Evolutionary conservation across 1,284 basidiomycete genomes (phyloP), one percentile per base, ranked within the genome.

Genomic region (Hymenochaete sp.): DNA sequence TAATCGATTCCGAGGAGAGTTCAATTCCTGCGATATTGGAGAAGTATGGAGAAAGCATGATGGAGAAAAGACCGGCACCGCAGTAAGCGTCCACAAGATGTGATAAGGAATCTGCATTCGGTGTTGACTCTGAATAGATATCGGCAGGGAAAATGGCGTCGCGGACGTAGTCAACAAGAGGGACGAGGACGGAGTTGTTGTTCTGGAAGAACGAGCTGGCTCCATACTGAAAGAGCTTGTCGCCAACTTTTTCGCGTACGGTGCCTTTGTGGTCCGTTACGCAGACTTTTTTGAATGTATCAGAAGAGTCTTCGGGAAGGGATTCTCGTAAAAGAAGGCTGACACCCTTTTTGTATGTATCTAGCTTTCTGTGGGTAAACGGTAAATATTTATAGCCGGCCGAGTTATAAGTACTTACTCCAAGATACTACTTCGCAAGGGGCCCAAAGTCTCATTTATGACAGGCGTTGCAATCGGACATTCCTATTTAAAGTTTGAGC

Each of bases 141-240:
- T 59, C 51, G 10, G 63, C 45, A 7, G 66, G 69, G 58, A 85
- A 79, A 56, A 92, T 80, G 38, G 83, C 78, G 32, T 82, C 72
- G 45, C 76, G 75, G 46, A 96, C 88, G 64, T 93, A 92, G 49
- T 76, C 63, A 6, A 90, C 85, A 40, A 98, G 74, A 0, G 87
- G 79, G 6, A 82, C 71, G 13, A 98, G 78, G 44, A 97, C 89
- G 14, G 85, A 82, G 60, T 95, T 95, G 71, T 98, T 98, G 72
- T 98, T 98, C 62, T 98, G 95, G 74, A 98, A 98, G 70, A 98
- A 98, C 3, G 84, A 82, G 33, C 84, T 82, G 1, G 88, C 92
- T 9, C 77, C 78, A 62, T 93, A 97, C 56, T 93, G 82, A 63
- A 98, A 97, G 39, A 84, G 65, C 62, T 72, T 82, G 45, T 75